Evolutionary conservation across 1,284 basidiomycete species (phyloP).

Genomic region (Coriolopsis trogii): DNA sequence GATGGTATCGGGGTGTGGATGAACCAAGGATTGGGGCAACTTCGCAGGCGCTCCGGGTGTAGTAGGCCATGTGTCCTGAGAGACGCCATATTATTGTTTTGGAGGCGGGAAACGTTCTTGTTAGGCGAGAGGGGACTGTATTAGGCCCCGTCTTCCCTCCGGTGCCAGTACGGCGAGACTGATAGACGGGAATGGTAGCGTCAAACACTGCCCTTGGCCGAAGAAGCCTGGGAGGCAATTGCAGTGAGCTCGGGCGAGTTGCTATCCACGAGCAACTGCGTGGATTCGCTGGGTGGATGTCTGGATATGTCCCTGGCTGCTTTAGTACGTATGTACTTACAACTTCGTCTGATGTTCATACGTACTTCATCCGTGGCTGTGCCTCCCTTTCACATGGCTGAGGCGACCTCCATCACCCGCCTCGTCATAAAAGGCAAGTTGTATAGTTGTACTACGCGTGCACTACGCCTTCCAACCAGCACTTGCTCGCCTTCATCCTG

Average conservation of each 20-base stretch:
- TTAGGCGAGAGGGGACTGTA: conserved; percentile 14
- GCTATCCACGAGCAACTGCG: too few relatives aligned
- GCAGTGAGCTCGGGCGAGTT: too few relatives aligned
- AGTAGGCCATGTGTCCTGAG: conserved; percentile 11
- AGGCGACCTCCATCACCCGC: too few relatives aligned
- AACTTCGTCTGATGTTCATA: too few relatives aligned
- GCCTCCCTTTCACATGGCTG: conserved; percentile 1
- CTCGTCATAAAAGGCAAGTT: neutral
- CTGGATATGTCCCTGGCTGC: too few relatives aligned
- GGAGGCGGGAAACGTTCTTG: conserved; percentile 5
- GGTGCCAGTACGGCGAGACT: neutral
- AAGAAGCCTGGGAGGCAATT: too few relatives aligned
- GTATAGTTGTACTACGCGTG: too few relatives aligned
- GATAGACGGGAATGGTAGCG: conserved; percentile 7
- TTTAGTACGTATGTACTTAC: too few relatives aligned
- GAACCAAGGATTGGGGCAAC: conserved; percentile 16
- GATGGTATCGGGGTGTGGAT: neutral
- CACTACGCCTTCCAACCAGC: too few relatives aligned
- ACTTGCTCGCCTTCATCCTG: too few relatives aligned
- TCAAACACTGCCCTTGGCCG: too few relatives aligned
- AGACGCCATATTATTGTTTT: conserved; percentile 11
- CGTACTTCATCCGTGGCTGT: conserved; percentile 3
- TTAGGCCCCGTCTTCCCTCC: conserved; percentile 12
- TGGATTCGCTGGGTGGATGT: too few relatives aligned
- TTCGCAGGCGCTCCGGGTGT: conserved; percentile 16